Conservation (phyloP, 1,284 basidiomycete species). For the Cutaneotrichosporon dermatis region DNA sequence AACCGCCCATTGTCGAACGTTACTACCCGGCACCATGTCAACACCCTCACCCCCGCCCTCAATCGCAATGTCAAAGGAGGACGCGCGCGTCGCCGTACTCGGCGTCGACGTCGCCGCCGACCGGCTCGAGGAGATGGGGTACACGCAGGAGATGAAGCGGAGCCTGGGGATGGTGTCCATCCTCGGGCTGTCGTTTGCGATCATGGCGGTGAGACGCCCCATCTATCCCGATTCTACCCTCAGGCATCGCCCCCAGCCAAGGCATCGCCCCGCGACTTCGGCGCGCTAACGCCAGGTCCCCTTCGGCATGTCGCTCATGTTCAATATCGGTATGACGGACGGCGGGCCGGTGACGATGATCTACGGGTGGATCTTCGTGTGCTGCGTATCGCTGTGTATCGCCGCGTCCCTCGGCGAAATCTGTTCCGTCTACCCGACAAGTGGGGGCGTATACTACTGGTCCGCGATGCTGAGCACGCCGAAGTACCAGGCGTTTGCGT, state of each 20-base stretch:
- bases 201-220: slow-evolving; percentile 45
- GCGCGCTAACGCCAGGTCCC: slow-evolving; percentile 20
- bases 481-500: slow-evolving; percentile 48
- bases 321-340: slow-evolving; percentile 48
- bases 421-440: slow-evolving; percentile 51
- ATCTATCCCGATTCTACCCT: background rate
- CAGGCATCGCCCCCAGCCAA: background rate
- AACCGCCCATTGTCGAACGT: too few relatives aligned
- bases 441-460: slow-evolving; percentile 53
- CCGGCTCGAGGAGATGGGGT: slow-evolving; percentile 50
- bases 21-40: too few relatives aligned
- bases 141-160: slow-evolving; percentile 49
- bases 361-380: slow-evolving; percentile 52
- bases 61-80: too few relatives aligned
- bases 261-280: background rate
- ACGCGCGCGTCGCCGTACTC: too few relatives aligned
- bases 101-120: slow-evolving; percentile 21
- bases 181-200: slow-evolving; percentile 48
- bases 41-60: too few relatives aligned
- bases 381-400: slow-evolving; percentile 50
- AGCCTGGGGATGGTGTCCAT: slow-evolving; percentile 51
- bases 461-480: slow-evolving; percentile 49
- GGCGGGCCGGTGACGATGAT: slow-evolving; percentile 50
- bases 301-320: slow-evolving; percentile 46
- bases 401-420: slow-evolving; percentile 51